Base-by-base conservation (phyloP, 2,329 filamentous ascomycete species). In the Colletotrichum viniferum region DNA sequence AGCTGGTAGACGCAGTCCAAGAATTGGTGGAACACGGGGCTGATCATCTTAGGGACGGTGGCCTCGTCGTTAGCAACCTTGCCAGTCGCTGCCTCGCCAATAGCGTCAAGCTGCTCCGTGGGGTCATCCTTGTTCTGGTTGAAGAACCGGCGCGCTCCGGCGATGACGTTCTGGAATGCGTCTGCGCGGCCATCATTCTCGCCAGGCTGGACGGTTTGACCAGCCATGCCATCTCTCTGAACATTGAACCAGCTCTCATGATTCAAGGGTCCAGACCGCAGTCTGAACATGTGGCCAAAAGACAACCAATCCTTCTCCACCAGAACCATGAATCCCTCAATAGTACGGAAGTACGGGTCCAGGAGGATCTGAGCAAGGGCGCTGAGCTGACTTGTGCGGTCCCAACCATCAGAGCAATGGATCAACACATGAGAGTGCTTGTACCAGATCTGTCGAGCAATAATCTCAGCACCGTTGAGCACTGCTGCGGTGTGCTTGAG, bases 381-480 rank as follows among this genome's bases (percentile, higher is more conserved):
- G 80, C 96, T 97, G 67, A 99, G 90, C 85, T 99, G 97, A 80
- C 96, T 96, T 9, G 97, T 99, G 66, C 97, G 94, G 85, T 99
- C 97, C 97, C 97, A 99, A 5, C 97, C 97, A 84, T 99, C 97
- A 3, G 97, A 98, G 85, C 97, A 99, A 84, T 99, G 97, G 64
- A 99, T 98, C 61, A 99, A 87, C 13, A 98, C 96, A 82, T 99
- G 96, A 2, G 96, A 98, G 81, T 98, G 96, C 78, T 95, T 94
- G 73, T 98, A 93, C 34, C 96, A 97, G 38, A 99, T 93, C 80
- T 97, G 95, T 36, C 94, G 90, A 34, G 96, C 94, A 79, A 98
- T 98, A 72, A 97, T 88, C 64, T 93, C 91, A 7, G 96, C 94
- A 1, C 97, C 97, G 76, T 97, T 94, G 18, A 99, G 87, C 61